A percentile compares a stretch with the other conserved stretches of the same genome.
phyloP scores from a whole-genome alignment of 768 basidiomycete genomes.

The Bullera alba region DNA sequence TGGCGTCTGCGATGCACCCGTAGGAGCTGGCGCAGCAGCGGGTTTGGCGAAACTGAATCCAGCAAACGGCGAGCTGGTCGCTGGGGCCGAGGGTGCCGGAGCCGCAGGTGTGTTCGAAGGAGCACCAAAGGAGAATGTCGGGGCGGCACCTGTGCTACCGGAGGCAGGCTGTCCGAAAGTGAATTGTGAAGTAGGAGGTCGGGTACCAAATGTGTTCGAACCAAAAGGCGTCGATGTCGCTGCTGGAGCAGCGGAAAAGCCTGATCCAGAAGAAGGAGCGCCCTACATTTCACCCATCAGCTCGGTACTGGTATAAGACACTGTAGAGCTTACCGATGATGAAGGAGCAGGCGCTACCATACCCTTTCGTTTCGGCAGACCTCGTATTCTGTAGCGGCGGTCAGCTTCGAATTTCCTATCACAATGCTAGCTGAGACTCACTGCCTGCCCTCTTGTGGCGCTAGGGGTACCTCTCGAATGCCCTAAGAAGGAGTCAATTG shows the following conservation, averaged over 20 bases:
- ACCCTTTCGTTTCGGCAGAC: constrained; percentile 40
- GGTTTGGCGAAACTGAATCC: constrained; percentile 26
- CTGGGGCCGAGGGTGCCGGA: constrained; percentile 3
- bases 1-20: constrained; percentile 4
- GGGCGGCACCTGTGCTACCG: too few relatives aligned
- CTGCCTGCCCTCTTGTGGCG: constrained; percentile 33
- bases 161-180: too few relatives aligned
- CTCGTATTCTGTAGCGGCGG: constrained; percentile 22
- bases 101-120: neutral
- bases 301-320: too few relatives aligned
- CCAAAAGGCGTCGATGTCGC: too few relatives aligned
- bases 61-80: constrained; percentile 22
- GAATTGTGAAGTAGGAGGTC: too few relatives aligned
- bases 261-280: constrained; percentile 2
- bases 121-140: constrained; percentile 18
- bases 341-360: neutral
- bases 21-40: neutral
- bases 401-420: constrained; percentile 2
- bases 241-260: neutral
- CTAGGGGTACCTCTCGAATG: constrained; percentile 13
- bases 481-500: constrained; percentile 15
- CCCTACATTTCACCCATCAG: too few relatives aligned
- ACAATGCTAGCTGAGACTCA: constrained; percentile 7
- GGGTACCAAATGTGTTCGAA: too few relatives aligned
- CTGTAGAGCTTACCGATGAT: too few relatives aligned